These are phyloP conservation scores for Saksenaea vasiformis DNA, from an alignment of 371 early-diverging fungal species.

Conservation along the genomic window DNA sequence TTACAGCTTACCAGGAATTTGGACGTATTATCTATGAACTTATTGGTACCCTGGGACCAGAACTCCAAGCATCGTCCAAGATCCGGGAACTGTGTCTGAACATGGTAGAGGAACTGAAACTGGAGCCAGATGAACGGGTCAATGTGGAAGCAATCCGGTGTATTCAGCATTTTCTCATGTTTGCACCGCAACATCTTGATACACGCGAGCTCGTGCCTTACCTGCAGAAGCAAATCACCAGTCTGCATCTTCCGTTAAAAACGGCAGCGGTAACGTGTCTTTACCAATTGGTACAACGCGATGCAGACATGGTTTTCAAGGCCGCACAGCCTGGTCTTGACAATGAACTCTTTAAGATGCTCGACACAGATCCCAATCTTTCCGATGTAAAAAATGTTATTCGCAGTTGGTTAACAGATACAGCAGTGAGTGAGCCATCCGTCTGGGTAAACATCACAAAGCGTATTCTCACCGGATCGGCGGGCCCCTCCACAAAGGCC, in stretches of 20 bases:
- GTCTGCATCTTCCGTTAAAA: constrained; percentile 70
- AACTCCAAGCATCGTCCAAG: constrained; percentile 73
- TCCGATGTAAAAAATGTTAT: constrained; percentile 87
- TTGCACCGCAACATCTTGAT: constrained; percentile 79
- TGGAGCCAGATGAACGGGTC: constrained; percentile 79
- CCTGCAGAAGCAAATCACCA: constrained; percentile 70
- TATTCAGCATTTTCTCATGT: constrained; percentile 87
- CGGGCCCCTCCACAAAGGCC: background rate
- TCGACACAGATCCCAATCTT: constrained; percentile 78
- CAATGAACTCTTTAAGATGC: constrained; percentile 79
- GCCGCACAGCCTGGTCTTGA: constrained; percentile 71
- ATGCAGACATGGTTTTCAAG: constrained; percentile 75
- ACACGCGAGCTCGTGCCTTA: constrained; percentile 73
- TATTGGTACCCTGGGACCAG: constrained; percentile 91
- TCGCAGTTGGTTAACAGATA: constrained; percentile 68
- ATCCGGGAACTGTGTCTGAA: constrained; percentile 77
- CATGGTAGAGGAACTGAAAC: constrained; percentile 76
- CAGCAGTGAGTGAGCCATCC: constrained; percentile 73
- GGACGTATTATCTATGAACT: constrained; percentile 89
- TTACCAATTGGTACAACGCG: constrained; percentile 82
- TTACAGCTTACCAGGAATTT: constrained; percentile 72
- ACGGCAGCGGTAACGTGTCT: constrained; percentile 85
- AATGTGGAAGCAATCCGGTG: constrained; percentile 88
- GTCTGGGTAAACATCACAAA: constrained; percentile 87
- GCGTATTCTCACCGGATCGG: constrained; percentile 67